A percentile compares a stretch with the other conserved stretches of the same genome.
Evolutionary conservation across 176 grass and related monocot genomes (phyloP).

Genomic region (Carex cristatella): DNA sequence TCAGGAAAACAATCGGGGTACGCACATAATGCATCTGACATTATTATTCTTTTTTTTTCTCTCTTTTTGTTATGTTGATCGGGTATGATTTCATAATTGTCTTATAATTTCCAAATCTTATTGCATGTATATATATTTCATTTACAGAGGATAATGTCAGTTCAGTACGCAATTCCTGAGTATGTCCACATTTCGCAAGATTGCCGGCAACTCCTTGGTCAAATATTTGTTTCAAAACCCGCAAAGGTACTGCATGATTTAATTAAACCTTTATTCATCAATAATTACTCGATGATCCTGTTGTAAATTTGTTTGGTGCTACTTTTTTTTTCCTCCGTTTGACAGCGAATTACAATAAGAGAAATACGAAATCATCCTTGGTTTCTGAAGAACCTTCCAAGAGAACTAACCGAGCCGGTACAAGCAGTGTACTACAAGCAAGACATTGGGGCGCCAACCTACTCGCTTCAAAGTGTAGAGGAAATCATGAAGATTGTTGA

Average conservation of each 20-base stretch:
- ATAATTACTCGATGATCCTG: background rate
- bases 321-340: background rate
- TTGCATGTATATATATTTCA: background rate
- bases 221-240: slow-evolving; percentile 70
- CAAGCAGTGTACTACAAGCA: slow-evolving; percentile 83
- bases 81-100: slow-evolving; percentile 15
- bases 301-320: background rate
- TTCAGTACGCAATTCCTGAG: slow-evolving; percentile 75
- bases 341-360: slow-evolving; percentile 78
- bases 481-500: slow-evolving; percentile 81
- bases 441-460: slow-evolving; percentile 42
- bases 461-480: slow-evolving; percentile 61
- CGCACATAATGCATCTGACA: slow-evolving; percentile 26
- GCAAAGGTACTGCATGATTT: slow-evolving; percentile 37
- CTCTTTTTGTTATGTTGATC: background rate
- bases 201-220: slow-evolving; percentile 59
- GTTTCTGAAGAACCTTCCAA: slow-evolving; percentile 91
- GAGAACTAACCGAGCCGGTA: slow-evolving; percentile 55
- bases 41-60: background rate
- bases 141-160: slow-evolving; percentile 80
- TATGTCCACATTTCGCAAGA: slow-evolving; percentile 82
- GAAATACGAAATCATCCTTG: slow-evolving; percentile 87
- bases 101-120: slow-evolving; percentile 1
- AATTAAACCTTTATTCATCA: background rate
- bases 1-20: slow-evolving; percentile 88